Evolutionary conservation across 148 eudicot genomes (phyloP).

Genomic region (Rhododendron griersonianum): DNA sequence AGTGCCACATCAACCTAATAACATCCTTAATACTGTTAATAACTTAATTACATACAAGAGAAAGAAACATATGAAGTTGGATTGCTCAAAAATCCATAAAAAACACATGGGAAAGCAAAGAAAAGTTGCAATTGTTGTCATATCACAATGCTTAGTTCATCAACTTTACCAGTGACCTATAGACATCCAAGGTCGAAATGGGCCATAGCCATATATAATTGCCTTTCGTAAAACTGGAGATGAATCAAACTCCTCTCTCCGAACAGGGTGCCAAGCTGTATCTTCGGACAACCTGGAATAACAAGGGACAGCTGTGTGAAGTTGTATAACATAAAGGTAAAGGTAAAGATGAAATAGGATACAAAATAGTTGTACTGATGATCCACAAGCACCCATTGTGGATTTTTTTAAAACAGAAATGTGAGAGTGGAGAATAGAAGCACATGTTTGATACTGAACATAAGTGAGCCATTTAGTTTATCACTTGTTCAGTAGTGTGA

Average conservation of each 20-base stretch:
- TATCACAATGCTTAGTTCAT: background rate
- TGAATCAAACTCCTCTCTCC: constrained; percentile 51
- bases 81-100: background rate
- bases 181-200: constrained; percentile 83
- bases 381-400: background rate
- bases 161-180: constrained; percentile 78
- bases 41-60: background rate
- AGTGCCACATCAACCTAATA: constrained; percentile 70
- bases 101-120: background rate
- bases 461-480: background rate
- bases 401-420: background rate
- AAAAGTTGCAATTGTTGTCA: background rate
- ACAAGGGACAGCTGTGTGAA: background rate
- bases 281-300: constrained; percentile 67
- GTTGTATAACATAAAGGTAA: background rate
- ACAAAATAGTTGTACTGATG: background rate
- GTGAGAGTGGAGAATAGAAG: background rate
- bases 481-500: background rate
- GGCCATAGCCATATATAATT: constrained; percentile 75
- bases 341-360: background rate
- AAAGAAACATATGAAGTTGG: background rate
- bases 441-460: background rate
- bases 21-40: constrained; percentile 2
- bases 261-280: constrained; percentile 90
- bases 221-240: constrained; percentile 60